Evolutionary conservation across 768 basidiomycete genomes (phyloP).

Genomic region (Trametes maxima): DNA sequence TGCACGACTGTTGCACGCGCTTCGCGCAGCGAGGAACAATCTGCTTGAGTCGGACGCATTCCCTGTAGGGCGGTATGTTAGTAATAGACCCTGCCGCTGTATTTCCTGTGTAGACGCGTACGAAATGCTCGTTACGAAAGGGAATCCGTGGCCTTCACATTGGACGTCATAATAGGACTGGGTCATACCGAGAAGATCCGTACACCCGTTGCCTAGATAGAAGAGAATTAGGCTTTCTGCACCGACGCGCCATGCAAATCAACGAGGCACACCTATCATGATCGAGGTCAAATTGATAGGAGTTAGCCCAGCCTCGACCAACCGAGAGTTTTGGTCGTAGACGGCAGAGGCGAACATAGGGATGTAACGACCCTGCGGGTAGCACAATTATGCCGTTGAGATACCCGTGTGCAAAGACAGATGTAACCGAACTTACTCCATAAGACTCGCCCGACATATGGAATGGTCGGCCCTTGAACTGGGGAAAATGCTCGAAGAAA

Average conservation of each 20-base stretch:
- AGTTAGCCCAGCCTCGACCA: slow-evolving; percentile 44
- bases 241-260: background rate
- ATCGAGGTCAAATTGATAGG: slow-evolving; percentile 49
- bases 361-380: slow-evolving; percentile 47
- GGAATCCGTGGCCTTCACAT: slow-evolving; percentile 38
- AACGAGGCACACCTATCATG: slow-evolving; percentile 42
- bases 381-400: background rate
- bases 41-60: slow-evolving; percentile 45
- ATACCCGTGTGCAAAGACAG: background rate
- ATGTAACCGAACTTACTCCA: slow-evolving; percentile 37
- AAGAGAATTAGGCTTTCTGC: background rate
- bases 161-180: slow-evolving; percentile 49
- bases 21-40: slow-evolving; percentile 48
- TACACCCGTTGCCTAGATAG: slow-evolving; percentile 20
- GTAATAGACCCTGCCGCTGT: background rate
- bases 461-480: slow-evolving; percentile 61
- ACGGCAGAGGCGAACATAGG: slow-evolving; percentile 49
- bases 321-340: slow-evolving; percentile 45
- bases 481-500: slow-evolving; percentile 69
- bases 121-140: slow-evolving; percentile 51
- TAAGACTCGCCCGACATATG: slow-evolving; percentile 49
- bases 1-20: slow-evolving; percentile 40
- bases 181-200: slow-evolving; percentile 5
- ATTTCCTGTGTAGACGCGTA: slow-evolving; percentile 11
- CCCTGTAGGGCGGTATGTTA: slow-evolving; percentile 15